Evolutionary conservation across 2,329 filamentous ascomycete genomes (phyloP).

Genomic region (Neoscytalidium dimidiatum): DNA sequence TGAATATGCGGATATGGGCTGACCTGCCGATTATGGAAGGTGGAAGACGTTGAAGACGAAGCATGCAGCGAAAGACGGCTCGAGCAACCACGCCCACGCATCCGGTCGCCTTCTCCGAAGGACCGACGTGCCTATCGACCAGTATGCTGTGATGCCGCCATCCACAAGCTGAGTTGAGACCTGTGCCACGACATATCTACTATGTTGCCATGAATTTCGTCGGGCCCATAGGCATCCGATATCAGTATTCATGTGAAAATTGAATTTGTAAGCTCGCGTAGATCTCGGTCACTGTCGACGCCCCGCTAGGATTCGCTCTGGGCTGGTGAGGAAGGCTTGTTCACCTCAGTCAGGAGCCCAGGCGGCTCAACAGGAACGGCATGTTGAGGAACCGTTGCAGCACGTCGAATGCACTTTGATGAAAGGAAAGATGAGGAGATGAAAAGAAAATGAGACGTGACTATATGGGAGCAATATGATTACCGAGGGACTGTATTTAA

Average conservation of each 20-base stretch:
- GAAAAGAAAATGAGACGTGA: not conserved
- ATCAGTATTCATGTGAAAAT: not conserved
- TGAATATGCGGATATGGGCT: not conserved
- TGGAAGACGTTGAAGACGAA: not conserved
- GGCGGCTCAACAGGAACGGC: not conserved
- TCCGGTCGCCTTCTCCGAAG: not conserved
- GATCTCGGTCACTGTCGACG: not conserved
- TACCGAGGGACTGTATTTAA: not conserved
- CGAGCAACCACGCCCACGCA: not conserved
- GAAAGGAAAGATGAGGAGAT: too few relatives aligned
- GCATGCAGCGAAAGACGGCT: not conserved
- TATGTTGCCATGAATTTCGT: not conserved
- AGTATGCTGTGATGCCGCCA: not conserved
- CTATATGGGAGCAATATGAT: not conserved
- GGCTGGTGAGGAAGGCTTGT: not conserved
- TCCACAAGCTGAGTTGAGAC: constrained; percentile 3
- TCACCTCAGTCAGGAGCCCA: not conserved
- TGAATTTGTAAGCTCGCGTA: not conserved
- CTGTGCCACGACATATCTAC: constrained; percentile 1
- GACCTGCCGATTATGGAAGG: constrained; percentile 9
- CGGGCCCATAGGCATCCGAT: not conserved
- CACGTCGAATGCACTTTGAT: not conserved
- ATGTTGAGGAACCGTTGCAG: not conserved
- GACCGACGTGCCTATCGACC: not conserved
- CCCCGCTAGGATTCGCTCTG: not conserved